phyloP scores from a whole-genome alignment of 768 basidiomycete species.

The Pisolithus orientalis region DNA sequence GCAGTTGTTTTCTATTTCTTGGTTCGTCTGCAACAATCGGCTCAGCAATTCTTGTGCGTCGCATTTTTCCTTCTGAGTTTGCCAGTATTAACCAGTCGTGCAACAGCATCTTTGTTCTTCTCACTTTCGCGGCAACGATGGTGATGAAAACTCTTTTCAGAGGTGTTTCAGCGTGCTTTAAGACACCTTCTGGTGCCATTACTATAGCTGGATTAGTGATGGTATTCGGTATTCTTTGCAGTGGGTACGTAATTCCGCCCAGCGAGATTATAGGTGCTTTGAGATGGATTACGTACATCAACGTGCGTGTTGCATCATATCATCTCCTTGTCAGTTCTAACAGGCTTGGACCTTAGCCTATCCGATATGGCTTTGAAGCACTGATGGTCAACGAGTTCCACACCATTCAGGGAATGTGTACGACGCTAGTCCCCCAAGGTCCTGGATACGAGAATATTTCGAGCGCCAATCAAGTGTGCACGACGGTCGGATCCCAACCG shows the following conservation, averaged over 20 bases:
- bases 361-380: constrained; percentile 19
- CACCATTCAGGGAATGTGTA: constrained; percentile 30
- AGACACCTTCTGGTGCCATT: constrained; percentile 44
- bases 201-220: constrained; percentile 27
- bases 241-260: constrained; percentile 32
- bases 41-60: constrained; percentile 15
- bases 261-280: constrained; percentile 6
- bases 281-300: constrained; percentile 14
- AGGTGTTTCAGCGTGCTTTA: constrained; percentile 49
- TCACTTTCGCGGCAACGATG: constrained; percentile 46
- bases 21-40: constrained; percentile 13
- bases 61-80: constrained; percentile 7
- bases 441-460: constrained; percentile 29
- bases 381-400: constrained; percentile 46
- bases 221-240: constrained; percentile 36
- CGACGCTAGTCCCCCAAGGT: constrained; percentile 27
- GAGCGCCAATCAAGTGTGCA: constrained; percentile 38
- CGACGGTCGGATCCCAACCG: constrained; percentile 33
- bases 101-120: constrained; percentile 51
- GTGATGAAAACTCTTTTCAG: constrained; percentile 76
- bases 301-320: constrained; percentile 27
- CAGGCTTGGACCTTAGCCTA: constrained; percentile 30
- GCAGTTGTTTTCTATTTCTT: constrained; percentile 13
- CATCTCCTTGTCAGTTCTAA: constrained; percentile 28
- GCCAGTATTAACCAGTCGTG: constrained; percentile 32